A percentile compares a stretch with the other conserved stretches of the same genome.
Conservation (phyloP, 1,284 basidiomycete genomes). For the Apiotrichum mycotoxinovorans region DNA sequence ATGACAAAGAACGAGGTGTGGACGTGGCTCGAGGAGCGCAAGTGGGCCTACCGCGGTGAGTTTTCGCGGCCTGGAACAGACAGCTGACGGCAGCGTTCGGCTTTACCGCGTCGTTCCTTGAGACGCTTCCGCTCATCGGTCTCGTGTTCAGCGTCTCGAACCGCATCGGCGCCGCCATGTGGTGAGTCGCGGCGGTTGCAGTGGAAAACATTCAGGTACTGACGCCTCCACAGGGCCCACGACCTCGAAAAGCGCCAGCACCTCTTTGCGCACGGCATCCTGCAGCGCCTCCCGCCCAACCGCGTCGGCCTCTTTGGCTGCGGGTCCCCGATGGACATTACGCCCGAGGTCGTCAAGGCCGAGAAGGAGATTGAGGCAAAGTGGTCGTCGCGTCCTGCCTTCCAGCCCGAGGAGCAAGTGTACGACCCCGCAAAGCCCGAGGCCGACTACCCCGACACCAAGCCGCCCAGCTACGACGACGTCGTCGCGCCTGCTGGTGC, state of each 20-base stretch:
- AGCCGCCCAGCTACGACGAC: slow-evolving; percentile 1
- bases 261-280: slow-evolving; percentile 52
- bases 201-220: too few relatives aligned
- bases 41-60: slow-evolving; percentile 75
- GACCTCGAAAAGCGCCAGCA: slow-evolving; percentile 75
- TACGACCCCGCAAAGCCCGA: background rate
- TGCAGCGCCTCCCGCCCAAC: slow-evolving; percentile 41
- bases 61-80: background rate
- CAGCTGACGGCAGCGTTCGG: slow-evolving; percentile 62
- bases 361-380: slow-evolving; percentile 21
- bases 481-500: background rate
- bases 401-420: background rate
- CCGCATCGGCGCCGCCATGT: slow-evolving; percentile 83
- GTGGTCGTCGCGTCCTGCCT: slow-evolving; percentile 12
- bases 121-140: slow-evolving; percentile 72
- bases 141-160: slow-evolving; percentile 77
- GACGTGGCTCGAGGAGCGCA: slow-evolving; percentile 76
- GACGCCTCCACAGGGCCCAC: slow-evolving; percentile 50
- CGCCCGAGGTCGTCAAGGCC: slow-evolving; percentile 35
- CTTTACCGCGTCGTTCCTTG: slow-evolving; percentile 70
- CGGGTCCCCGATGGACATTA: slow-evolving; percentile 34
- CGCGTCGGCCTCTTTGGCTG: slow-evolving; percentile 42
- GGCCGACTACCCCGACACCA: slow-evolving; percentile 1
- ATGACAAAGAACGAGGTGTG: slow-evolving; percentile 68
- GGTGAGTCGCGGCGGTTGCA: too few relatives aligned